Base-by-base conservation (phyloP, 148 eudicot genomes). In the Cornus suecica region DNA sequence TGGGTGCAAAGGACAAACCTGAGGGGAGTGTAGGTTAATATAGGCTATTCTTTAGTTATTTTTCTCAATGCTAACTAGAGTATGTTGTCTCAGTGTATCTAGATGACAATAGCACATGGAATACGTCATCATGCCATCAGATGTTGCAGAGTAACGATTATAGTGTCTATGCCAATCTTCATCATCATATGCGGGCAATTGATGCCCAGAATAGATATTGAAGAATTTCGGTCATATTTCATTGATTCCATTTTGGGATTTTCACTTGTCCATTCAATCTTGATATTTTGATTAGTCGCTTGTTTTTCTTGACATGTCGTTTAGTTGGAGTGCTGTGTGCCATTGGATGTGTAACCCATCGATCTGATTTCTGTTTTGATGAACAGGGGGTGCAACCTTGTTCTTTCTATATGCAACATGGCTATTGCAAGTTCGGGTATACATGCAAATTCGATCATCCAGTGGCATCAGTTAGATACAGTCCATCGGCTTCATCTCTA, bases 381-480 rank as follows among this genome's bases (percentile, higher is more conserved):
- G 54, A 69, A 84, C 92, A 93, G 98, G 94, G 94, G 32, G 76
- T 84, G 81, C 90, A 91, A 77, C 81, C 91, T 63, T 94, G 97
- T 80, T 76, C 84, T 70, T 94, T 88, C 86, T 94, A 91, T 52
- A 24, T 94, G 91, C 94, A 84, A 74, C 86, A 88, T 45, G 94
- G 93, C 24, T 66, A 77, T 74, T 94, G 98, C 90, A 94, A 91
- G 78, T 94, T 88, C 30, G 97, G 98, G 28, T 87, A 86, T 2
- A 83, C 90, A 1, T 94, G 98, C 81, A 94, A 90, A 79, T 94
- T 90, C 79, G 94, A 94, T 83, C 98, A 94, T 78, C 98, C 98
- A n/a, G 73, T 91, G 64, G 78, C 80, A 63, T 24, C 85, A 74
- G 76, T 85, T 80, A 85, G 85, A 76, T 91, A 90, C 76, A 83